Conservation (phyloP, 208 protist genomes). For the Acanthamoeba castellanii region DNA sequence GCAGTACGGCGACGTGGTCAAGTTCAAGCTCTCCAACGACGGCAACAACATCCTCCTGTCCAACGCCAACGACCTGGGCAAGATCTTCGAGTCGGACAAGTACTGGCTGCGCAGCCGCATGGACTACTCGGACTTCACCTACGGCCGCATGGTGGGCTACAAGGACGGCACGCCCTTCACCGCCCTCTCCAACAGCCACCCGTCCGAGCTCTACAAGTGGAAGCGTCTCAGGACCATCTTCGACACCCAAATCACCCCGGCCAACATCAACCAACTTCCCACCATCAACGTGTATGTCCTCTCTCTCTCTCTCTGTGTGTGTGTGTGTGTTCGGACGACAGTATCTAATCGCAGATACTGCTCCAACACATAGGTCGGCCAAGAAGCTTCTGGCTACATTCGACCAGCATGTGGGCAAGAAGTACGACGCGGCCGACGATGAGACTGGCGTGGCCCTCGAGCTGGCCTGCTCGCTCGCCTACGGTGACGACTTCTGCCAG, state of each 20-base stretch:
- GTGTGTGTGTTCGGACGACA: too few relatives aligned
- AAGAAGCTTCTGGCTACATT: background rate
- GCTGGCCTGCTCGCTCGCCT: background rate
- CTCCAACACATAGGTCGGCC: background rate
- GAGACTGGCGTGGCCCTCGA: background rate
- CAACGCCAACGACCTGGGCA: constrained; percentile 3
- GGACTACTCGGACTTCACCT: constrained; percentile 28
- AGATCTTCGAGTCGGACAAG: background rate
- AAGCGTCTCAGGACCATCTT: background rate
- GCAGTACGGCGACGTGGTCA: constrained; percentile 28
- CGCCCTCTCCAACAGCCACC: constrained; percentile 31
- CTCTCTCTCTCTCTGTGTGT: too few relatives aligned
- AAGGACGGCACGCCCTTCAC: constrained; percentile 13
- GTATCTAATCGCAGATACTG: too few relatives aligned
- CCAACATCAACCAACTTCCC: background rate
- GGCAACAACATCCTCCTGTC: constrained; percentile 12
- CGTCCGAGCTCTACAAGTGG: constrained; percentile 7
- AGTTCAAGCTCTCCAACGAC: background rate
- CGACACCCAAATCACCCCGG: background rate
- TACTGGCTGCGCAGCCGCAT: background rate
- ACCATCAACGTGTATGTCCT: background rate
- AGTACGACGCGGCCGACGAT: background rate
- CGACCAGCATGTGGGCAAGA: constrained; percentile 1
- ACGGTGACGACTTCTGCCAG: background rate
- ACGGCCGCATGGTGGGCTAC: constrained; percentile 19